Evolutionary conservation across 2,329 filamentous ascomycete genomes (phyloP).

Genomic region (Thyridium curvatum): DNA sequence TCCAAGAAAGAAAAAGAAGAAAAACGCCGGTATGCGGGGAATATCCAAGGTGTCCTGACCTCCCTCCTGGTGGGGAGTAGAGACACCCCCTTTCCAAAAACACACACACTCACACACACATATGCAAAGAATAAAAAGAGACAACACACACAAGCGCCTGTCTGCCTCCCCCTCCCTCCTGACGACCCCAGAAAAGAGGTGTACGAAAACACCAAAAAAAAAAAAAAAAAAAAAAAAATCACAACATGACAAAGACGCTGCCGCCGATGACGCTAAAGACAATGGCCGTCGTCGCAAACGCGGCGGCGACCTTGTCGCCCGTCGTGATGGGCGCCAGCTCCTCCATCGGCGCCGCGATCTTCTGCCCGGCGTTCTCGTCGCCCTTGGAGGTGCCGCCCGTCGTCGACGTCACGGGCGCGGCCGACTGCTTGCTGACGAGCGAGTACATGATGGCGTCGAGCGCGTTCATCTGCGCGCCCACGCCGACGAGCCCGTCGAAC

Average conservation of each 20-base stretch:
- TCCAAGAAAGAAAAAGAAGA: too few species aligned
- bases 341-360: constrained; percentile 16
- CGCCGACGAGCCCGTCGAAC: constrained; percentile 56
- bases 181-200: too few species aligned
- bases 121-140: too few species aligned
- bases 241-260: constrained; percentile 40
- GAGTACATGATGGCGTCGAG: constrained; percentile 58
- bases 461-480: constrained; percentile 66
- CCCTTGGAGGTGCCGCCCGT: constrained; percentile 56
- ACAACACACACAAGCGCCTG: too few species aligned
- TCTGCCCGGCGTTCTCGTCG: constrained; percentile 37
- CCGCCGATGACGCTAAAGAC: constrained; percentile 41
- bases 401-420: constrained; percentile 40
- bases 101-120: too few species aligned
- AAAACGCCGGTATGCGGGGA: too few species aligned
- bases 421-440: constrained; percentile 34
- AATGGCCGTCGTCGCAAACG: constrained; percentile 46
- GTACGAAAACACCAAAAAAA: too few species aligned
- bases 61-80: too few species aligned
- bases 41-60: too few species aligned
- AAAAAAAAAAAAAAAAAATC: too few species aligned
- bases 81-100: too few species aligned
- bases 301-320: constrained; percentile 48
- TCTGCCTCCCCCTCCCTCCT: too few species aligned
- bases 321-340: constrained; percentile 33